These are phyloP conservation scores for Trichothecium sympodiale DNA, from an alignment of 2,329 filamentous ascomycete genomes.

Conservation along the genomic window DNA sequence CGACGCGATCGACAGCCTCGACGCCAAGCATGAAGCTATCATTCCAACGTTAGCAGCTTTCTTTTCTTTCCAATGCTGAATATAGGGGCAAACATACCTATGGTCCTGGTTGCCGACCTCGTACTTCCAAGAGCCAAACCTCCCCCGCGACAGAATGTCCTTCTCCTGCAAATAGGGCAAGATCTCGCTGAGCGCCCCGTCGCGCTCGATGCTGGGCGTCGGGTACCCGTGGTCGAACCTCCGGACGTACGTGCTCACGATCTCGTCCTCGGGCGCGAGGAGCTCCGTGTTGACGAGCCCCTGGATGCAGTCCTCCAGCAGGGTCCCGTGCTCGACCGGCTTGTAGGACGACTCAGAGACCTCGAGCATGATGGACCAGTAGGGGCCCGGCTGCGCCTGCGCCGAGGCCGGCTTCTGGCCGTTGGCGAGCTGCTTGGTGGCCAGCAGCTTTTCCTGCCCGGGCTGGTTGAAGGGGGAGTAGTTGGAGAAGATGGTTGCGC, in stretches of 20 bases:
- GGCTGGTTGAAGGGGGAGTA: conserved; percentile 94
- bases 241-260: conserved; percentile 88
- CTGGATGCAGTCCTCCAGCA: conserved; percentile 76
- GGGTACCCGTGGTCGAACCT: conserved; percentile 92
- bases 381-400: conserved; percentile 66
- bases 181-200: conserved; percentile 75
- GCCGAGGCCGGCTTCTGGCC: conserved; percentile 61
- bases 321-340: conserved; percentile 66
- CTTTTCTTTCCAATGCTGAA: background rate
- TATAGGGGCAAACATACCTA: conserved; percentile 6
- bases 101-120: conserved; percentile 36
- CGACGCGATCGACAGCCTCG: conserved; percentile 63
- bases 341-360: conserved; percentile 87
- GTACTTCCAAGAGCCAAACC: conserved; percentile 89
- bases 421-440: conserved; percentile 66
- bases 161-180: conserved; percentile 73
- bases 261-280: conserved; percentile 73
- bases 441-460: conserved; percentile 59
- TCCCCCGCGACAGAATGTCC: conserved; percentile 81
- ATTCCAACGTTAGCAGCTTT: background rate
- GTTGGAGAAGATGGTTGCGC: conserved; percentile 95
- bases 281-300: conserved; percentile 87
- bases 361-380: conserved; percentile 97
- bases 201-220: conserved; percentile 77
- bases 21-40: conserved; percentile 61